Percentiles rank a stretch among this genome's conserved stretches.
phyloP scores from a whole-genome alignment of 495 filamentous ascomycete genomes.

The Filosporella fistucella region DNA sequence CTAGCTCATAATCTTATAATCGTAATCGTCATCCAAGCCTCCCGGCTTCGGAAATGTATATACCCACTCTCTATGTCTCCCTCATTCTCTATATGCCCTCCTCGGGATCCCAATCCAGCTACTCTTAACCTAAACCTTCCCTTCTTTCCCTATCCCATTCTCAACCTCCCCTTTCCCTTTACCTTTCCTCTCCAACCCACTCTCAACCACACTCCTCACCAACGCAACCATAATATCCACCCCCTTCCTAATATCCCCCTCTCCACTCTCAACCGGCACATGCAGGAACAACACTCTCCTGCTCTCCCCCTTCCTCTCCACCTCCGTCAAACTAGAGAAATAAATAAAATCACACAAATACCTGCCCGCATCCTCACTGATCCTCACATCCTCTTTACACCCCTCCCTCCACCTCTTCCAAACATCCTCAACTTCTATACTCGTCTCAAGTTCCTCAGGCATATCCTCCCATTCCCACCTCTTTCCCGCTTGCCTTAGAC shows the following conservation, averaged over 20 bases:
- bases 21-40: no score
- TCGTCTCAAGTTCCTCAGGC: slow-evolving; percentile 41
- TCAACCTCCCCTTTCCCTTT: no score
- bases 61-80: no score
- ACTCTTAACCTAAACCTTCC: no score
- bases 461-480: slow-evolving; percentile 41
- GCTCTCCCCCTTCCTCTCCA: slow-evolving; percentile 41
- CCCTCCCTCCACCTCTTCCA: slow-evolving; percentile 47
- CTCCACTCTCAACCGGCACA: slow-evolving; percentile 58
- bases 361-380: slow-evolving; percentile 72
- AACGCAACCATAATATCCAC: slow-evolving; percentile 60
- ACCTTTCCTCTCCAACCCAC: no score
- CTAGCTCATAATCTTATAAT: no score
- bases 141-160: no score
- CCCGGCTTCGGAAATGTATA: no score
- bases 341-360: slow-evolving; percentile 88
- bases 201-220: slow-evolving; percentile 66
- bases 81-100: no score
- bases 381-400: slow-evolving; percentile 45
- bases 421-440: slow-evolving; percentile 49
- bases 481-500: slow-evolving; percentile 34
- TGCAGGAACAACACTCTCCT: slow-evolving; percentile 72
- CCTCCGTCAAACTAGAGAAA: slow-evolving; percentile 61
- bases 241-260: slow-evolving; percentile 53
- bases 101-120: no score